Evolutionary conservation across 768 basidiomycete species (phyloP), one percentile per base, ranked within the genome.

Genomic region (Imleria badia): DNA sequence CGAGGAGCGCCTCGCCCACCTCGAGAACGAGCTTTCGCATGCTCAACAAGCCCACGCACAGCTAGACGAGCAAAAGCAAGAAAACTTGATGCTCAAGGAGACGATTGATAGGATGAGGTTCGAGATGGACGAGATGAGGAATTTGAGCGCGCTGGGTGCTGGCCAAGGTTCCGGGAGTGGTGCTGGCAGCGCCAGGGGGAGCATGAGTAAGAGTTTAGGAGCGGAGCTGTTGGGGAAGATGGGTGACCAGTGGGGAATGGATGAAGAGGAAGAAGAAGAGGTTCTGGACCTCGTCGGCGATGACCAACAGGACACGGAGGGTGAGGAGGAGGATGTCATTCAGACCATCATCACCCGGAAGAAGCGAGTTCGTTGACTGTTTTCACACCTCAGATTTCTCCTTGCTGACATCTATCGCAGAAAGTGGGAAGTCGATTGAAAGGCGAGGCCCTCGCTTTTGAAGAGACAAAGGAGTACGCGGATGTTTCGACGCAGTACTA

Each of bases 21-120:
- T 96, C n/a, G 89, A 94, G 62, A 62, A 73, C 9, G 93, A 96
- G 52, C 78, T 98, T 3, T 68, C 69, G 5, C 64, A 81, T 23
- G 90, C 92, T 5, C 83, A 87, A 48, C 80, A 84, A 61, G 85
- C 88, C 1, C 86, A 91, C 49, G 80, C 76, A 0, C 81, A 84
- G 55, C 79, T 97, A 35, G 92, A 95, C 55, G 87, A 89, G 62
- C 95, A 98, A 76, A 97, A 97, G 75, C 91, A 93, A 64, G 92
- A 95, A 77, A 98, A 97, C 64, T 67, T 96, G 60, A 73, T 92
- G 65, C 78, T 98, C 56, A 96, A 96, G 67, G 95, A 98, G 77
- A 97, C 94, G 2, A 98, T 98, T 61, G 94, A 97, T 67, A 81
- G 94, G 44, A 87, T 97, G 82, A 80, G 91, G 31, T 96, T 88